Evolutionary conservation across 306 rosid species (phyloP), one percentile per base, ranked within the genome.

Genomic region (Argentina anserina): DNA sequence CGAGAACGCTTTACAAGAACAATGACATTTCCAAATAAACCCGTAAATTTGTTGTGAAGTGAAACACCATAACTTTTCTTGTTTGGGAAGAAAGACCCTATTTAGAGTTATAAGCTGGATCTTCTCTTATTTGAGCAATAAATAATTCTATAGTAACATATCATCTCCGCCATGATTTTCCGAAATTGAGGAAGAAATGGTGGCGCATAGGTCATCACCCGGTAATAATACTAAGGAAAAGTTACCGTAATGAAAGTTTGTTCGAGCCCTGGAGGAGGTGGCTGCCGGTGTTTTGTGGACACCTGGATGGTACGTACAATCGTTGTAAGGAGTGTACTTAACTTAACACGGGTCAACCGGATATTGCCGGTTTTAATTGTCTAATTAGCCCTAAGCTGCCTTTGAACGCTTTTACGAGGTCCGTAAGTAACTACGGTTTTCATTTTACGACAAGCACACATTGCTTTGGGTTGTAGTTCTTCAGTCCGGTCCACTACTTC

Each of bases 291-390:
- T 80, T 76, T 85, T 40, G 25, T 60, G 71, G 36, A 92, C 93
- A 82, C 70, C 86, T 83, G 36, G 78, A n/a, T 67, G 61, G 72
- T 74, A 76, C 84, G 72, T 74, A 76, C 84, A 83, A 71, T 80
- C 77, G 70, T 80, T 68, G 77, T 50, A 73, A 75, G 67, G 74
- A 45, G 83, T 76, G 78, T 73, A 73, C 72, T 52, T 67, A 82
- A 40, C 72, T 52, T 67, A 82, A 40, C 21, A 86, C 97, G 82
- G 70, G 78, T 89, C 82, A 87, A 86, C 90, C 78, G 92, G 88
- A 73, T 58, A 74, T 80, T 86, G 90, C 90, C 87, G 88, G 93
- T 87, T 77, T 73, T 77, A 17, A n/a, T n/a, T n/a, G n/a, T n/a
- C n/a, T n/a, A n/a, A n/a, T n/a, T n/a, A n/a, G n/a, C n/a, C n/a